A percentile compares a stretch with the other conserved stretches of the same genome.
Evolutionary conservation across 176 grass and related monocot genomes (phyloP).

Genomic region (Aegilops bicornis): DNA sequence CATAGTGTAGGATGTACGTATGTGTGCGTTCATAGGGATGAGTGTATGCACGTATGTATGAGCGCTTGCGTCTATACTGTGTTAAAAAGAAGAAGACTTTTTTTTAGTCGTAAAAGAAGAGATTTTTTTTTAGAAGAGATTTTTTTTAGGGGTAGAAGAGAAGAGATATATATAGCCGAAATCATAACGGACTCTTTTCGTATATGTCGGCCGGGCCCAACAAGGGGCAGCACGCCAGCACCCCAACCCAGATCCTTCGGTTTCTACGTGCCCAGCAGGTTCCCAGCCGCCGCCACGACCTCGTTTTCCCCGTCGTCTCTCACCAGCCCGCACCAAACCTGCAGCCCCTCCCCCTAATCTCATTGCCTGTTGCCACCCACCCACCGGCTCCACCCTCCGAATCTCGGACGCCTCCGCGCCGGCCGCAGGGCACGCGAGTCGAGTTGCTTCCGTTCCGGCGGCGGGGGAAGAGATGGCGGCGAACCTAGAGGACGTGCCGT

Average conservation of each 20-base stretch:
- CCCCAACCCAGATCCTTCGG: background rate
- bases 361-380: background rate
- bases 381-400: background rate
- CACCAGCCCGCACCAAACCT: background rate
- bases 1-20: too few species aligned
- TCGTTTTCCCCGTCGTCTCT: background rate
- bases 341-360: background rate
- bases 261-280: background rate
- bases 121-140: too few species aligned
- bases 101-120: too few species aligned
- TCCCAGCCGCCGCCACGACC: background rate
- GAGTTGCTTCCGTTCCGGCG: background rate
- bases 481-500: constrained; percentile 85
- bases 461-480: constrained; percentile 40
- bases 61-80: too few species aligned
- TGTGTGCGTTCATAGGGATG: too few species aligned
- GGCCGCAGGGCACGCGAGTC: background rate
- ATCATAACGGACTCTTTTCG: too few species aligned
- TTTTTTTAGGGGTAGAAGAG: too few species aligned
- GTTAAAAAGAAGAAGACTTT: too few species aligned
- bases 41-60: too few species aligned
- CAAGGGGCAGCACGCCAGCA: background rate
- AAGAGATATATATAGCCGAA: too few species aligned
- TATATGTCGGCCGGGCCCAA: background rate
- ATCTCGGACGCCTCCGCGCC: background rate